These are phyloP conservation scores for Xylariales sp. DNA, from an alignment of 2,329 filamentous ascomycete species.

Conservation along the genomic window DNA sequence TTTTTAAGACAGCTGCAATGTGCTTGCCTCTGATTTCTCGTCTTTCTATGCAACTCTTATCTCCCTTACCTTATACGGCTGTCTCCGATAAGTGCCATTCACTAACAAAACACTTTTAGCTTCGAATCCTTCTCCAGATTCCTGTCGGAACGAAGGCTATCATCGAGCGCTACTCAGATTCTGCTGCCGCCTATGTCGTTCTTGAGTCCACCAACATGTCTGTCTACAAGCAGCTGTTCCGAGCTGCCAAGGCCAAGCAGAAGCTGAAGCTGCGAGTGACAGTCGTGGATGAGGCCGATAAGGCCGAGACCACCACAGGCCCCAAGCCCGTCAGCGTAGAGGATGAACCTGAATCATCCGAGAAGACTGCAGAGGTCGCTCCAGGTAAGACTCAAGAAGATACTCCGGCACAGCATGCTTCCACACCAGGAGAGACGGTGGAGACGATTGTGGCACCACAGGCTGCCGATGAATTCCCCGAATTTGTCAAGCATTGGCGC, in stretches of 20 bases:
- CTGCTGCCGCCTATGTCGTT: conserved; percentile 72
- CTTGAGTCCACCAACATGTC: conserved; percentile 73
- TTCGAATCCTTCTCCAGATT: conserved; percentile 65
- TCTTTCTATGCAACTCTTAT: no score
- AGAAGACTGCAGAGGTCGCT: conserved; percentile 2
- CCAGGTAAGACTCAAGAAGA: not conserved
- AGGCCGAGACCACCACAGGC: conserved; percentile 6
- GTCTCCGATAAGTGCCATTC: no score
- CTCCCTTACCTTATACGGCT: no score
- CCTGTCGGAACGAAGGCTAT: conserved; percentile 56
- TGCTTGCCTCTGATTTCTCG: no score
- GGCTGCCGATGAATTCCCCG: conserved; percentile 17
- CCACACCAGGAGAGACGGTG: conserved; percentile 8
- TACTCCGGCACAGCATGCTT: conserved; percentile 1
- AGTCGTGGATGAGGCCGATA: conserved; percentile 22
- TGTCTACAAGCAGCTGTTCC: conserved; percentile 95
- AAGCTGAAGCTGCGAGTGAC: conserved; percentile 87
- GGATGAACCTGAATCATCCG: conserved; percentile 34
- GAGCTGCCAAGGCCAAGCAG: conserved; percentile 94
- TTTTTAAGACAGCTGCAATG: not conserved
- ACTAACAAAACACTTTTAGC: conserved; percentile 38
- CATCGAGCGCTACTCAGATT: conserved; percentile 95
- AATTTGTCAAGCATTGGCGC: conserved; percentile 22
- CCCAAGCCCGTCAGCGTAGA: not conserved
- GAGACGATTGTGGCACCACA: conserved; percentile 20